Evolutionary conservation across 1,139 yeast species (phyloP).

Genomic region (Sugiyamaella grinbergsii): DNA sequence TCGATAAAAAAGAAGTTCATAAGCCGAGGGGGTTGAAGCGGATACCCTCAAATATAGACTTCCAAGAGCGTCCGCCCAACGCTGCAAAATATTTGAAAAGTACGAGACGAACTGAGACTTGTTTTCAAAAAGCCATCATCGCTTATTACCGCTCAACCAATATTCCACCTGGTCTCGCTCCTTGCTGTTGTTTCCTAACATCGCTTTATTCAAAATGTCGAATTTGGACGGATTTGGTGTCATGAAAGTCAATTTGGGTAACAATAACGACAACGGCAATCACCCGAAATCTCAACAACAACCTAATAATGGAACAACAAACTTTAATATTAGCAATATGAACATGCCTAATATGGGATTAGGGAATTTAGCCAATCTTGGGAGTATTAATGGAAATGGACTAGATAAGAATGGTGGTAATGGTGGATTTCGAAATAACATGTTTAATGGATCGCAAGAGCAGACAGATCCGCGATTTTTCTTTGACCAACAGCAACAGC

Average conservation of each 20-base stretch:
- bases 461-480: conserved; percentile 19
- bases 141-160: too few species aligned
- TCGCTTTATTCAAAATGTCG: conserved; percentile 13
- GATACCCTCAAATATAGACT: too few species aligned
- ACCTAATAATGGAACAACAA: conserved; percentile 4
- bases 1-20: too few species aligned
- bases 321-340: conserved; percentile 17
- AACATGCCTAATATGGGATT: conserved; percentile 17
- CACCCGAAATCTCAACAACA: conserved; percentile 4
- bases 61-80: not conserved
- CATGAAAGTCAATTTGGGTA: conserved; percentile 24
- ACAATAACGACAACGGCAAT: conserved; percentile 15
- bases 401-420: conserved; percentile 10
- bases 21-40: too few species aligned
- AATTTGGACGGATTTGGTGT: conserved; percentile 27
- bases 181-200: not conserved
- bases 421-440: conserved; percentile 13
- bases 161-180: not conserved
- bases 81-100: too few species aligned
- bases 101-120: too few species aligned
- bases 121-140: too few species aligned
- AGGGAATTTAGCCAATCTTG: conserved; percentile 6
- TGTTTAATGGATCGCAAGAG: conserved; percentile 9
- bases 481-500: conserved; percentile 22
- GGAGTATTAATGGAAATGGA: conserved; percentile 15